Base-by-base conservation (phyloP, 352 stramenopile species). In the Phytophthora cactorum region DNA sequence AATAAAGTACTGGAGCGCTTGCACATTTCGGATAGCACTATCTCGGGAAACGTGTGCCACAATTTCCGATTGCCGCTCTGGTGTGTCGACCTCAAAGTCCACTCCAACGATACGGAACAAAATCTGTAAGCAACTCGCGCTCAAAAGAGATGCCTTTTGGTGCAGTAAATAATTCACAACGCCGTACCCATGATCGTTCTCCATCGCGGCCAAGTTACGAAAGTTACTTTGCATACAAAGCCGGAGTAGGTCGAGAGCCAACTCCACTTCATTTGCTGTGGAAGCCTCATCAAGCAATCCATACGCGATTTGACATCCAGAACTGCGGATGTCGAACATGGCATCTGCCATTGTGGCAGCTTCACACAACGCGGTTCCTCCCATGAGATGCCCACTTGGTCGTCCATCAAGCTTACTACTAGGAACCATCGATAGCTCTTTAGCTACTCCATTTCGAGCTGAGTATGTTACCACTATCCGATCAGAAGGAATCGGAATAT, bases 171-270 rank as follows among this genome's bases (percentile, higher is more conserved):
- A 88, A 45, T 90, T 91, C 22, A 93, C 68, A 29, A 93, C 74
- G 2, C 84, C 83, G 58, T 93, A 93, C 1, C 85, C 85, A 56
- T 88, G 80, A 54, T 93, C 85, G n/a, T 76, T 52, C 36, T 91
- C 83, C 81, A 93, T 90, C 3, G 79, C 79, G 7, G 67, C 49
- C 9, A 91, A 53, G 52, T 90, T 91, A 15, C 63, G 60, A 5
- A 68, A 36, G 12, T 86, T 75, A 17, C 66, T 70, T 32, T 57
- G 63, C 46, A 88, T 75, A 11, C 74, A 41, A 15, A 71, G 52
- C 45, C 54, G 64, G 2, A 93, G 57, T 9, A 93, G 29, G 12
- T 75, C 63, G 29, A 91, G 66, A n/a, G 70, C 50, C 8, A 78
- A 43, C n/a, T 84, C 78, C n/a, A 91, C 49, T 56, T 90, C 78